Evolutionary conservation across 139 green algal genomes (phyloP), one percentile per base, ranked within the genome.

Genomic region (Chlamydomonas incerta): DNA sequence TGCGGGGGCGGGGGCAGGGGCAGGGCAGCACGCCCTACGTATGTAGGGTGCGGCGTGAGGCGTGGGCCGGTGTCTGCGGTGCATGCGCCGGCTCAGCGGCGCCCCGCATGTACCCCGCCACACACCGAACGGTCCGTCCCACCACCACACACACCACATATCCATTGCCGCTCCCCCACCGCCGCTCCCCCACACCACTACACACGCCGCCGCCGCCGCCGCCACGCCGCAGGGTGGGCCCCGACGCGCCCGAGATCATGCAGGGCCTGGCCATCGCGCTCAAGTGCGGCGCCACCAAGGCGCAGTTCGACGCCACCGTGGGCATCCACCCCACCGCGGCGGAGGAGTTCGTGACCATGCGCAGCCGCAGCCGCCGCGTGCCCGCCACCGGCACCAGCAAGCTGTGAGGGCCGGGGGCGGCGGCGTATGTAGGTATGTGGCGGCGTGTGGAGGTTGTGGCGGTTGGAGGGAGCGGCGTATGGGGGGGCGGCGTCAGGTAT

Each of bases 281-380:
- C 62, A 98, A 98, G 90, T 92, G 87, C 34, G 94, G 94, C 65
- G 96, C 93, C 31, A 99, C 94, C 60, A 99, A 99, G 90, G 76
- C 87, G 33, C 88, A 97, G 50, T 96, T 99, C 82, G 97, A 99
- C 85, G 70, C 80, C 69, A 97, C 93, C 10, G 93, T 99, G 26
- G 88, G 88, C 52, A 98, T 99, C 87, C 95, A 98, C 89, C 96
- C 96, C 65, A 95, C 93, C 21, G 87, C 95, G 17, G 96, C 96
- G 21, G 96, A 99, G 89, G 96, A 99, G 92, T 96, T 98, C 88
- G 96, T 99, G 6, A 99, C 96, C 5, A 99, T 99, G 96, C 87
- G 95, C 14, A 93, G 60, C n/a, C 35, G 18, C 31, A 87, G 74
- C 14, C 60, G 88, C n/a, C 57, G 67, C 29, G 66, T 90, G 81